Percentiles rank a stretch among this genome's conserved stretches.
These are phyloP conservation scores for Flaveria bidentis DNA, from an alignment of 129 eudicot genomes.

Conservation along the genomic window DNA sequence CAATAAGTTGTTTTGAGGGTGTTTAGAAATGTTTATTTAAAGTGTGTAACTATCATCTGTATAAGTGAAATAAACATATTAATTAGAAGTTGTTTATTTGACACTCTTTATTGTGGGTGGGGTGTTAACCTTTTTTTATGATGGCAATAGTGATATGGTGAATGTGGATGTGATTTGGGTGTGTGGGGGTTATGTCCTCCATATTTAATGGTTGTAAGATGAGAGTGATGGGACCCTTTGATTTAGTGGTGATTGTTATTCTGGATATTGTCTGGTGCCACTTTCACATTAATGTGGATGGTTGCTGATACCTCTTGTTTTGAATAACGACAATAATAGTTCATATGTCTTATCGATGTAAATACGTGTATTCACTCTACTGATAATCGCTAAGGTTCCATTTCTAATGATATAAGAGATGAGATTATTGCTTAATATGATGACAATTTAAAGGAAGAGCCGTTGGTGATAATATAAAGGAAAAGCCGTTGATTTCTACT, in stretches of 20 bases:
- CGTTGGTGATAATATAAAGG: not conserved
- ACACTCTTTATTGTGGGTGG: conserved; percentile 25
- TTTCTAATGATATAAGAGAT: not conserved
- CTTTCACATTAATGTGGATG: conserved; percentile 32
- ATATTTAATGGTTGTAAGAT: conserved; percentile 35
- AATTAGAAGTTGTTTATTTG: conserved; percentile 8
- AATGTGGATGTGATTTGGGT: conserved; percentile 32
- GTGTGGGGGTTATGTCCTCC: conserved; percentile 21
- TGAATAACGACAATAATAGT: conserved; percentile 9
- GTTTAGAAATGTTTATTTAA: not conserved
- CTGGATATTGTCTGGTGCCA: conserved; percentile 20
- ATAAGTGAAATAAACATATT: not conserved
- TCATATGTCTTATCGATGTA: not conserved
- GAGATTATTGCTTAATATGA: not conserved
- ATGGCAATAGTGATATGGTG: conserved; percentile 31
- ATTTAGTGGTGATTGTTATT: conserved; percentile 35
- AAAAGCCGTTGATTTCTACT: not conserved
- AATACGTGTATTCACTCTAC: not conserved
- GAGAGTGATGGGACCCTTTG: conserved; percentile 36
- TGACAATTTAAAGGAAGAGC: too few species aligned
- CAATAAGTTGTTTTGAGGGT: conserved; percentile 9
- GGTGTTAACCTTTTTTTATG: conserved; percentile 19
- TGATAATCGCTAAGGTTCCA: not conserved
- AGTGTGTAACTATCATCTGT: conserved; percentile 2
- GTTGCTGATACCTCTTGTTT: conserved; percentile 30